phyloP scores from a whole-genome alignment of 108 stramenopile species.

The Stephanodiscus minutulus region DNA sequence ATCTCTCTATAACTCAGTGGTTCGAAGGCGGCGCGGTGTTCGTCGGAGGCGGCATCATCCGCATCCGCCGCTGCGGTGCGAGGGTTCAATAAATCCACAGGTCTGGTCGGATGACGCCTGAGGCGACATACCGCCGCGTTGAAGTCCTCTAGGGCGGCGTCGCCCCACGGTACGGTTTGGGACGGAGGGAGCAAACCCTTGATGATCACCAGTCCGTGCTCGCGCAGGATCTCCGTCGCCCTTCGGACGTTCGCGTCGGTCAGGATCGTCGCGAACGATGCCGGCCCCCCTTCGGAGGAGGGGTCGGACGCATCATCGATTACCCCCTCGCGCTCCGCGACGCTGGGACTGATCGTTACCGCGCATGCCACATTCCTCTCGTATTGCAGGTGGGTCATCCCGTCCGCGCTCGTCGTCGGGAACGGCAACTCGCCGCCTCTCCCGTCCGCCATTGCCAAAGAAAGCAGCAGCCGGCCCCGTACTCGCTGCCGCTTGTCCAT shows the following conservation, averaged over 20 bases:
- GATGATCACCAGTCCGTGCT: constrained; percentile 70
- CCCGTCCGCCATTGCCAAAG: too few species aligned
- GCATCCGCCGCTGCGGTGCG: constrained; percentile 18
- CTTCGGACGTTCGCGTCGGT: constrained; percentile 42
- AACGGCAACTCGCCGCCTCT: too few species aligned
- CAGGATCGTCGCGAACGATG: constrained; percentile 42
- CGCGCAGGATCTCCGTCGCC: constrained; percentile 50
- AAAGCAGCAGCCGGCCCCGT: neutral
- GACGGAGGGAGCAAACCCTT: constrained; percentile 52
- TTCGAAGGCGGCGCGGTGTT: constrained; percentile 41
- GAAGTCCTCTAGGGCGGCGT: constrained; percentile 64
- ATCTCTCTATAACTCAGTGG: constrained; percentile 77
- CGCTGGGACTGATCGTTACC: constrained; percentile 32
- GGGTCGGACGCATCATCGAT: constrained; percentile 17
- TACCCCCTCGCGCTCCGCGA: constrained; percentile 30
- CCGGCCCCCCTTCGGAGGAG: constrained; percentile 25
- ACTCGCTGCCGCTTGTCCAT: constrained; percentile 33
- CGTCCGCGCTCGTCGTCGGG: too few species aligned
- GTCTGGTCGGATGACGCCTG: constrained; percentile 35
- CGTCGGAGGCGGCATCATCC: neutral
- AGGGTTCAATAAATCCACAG: constrained; percentile 72
- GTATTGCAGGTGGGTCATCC: constrained; percentile 37
- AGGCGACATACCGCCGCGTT: constrained; percentile 58
- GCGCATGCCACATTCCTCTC: constrained; percentile 23
- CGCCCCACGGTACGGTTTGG: constrained; percentile 61